Percentiles rank a stretch among this genome's conserved stretches.
Evolutionary conservation across 2,329 filamentous ascomycete genomes (phyloP).

Genomic region (Ilyonectria robusta): DNA sequence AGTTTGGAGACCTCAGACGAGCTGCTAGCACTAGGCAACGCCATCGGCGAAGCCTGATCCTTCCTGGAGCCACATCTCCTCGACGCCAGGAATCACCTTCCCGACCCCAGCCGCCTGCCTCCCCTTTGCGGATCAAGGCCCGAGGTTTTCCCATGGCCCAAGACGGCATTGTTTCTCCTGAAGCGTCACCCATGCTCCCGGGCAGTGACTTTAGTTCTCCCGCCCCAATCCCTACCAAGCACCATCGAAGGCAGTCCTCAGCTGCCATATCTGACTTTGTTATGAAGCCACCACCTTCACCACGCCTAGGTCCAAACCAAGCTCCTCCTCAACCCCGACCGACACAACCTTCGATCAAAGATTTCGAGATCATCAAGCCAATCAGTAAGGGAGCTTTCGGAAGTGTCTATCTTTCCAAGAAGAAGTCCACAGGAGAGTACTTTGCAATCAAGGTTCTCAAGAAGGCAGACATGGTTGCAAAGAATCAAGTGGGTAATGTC

Average conservation of each 20-base stretch:
- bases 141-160: constrained; percentile 71
- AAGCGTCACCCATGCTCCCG: constrained; percentile 89
- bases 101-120: constrained; percentile 83
- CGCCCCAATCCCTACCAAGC: constrained; percentile 70
- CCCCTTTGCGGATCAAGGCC: constrained; percentile 90
- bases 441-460: constrained; percentile 99
- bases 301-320: constrained; percentile 81
- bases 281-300: constrained; percentile 83
- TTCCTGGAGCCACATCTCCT: constrained; percentile 84
- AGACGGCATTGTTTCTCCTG: constrained; percentile 83
- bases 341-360: constrained; percentile 95
- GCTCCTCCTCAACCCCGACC: constrained; percentile 88
- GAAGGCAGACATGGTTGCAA: constrained; percentile 99
- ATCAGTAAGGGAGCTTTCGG: constrained; percentile 99
- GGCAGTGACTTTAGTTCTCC: constrained; percentile 87
- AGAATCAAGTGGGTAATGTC: constrained; percentile 99
- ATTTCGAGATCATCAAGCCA: constrained; percentile 99
- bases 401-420: constrained; percentile 97
- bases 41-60: constrained; percentile 88
- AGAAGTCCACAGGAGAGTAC: constrained; percentile 98
- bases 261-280: constrained; percentile 81
- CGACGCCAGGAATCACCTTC: constrained; percentile 92
- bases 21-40: constrained; percentile 85
- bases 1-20: constrained; percentile 82
- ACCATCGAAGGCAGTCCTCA: constrained; percentile 92